Evolutionary conservation across 306 rosid species (phyloP).

Genomic region (Pyrus bretschneideri): DNA sequence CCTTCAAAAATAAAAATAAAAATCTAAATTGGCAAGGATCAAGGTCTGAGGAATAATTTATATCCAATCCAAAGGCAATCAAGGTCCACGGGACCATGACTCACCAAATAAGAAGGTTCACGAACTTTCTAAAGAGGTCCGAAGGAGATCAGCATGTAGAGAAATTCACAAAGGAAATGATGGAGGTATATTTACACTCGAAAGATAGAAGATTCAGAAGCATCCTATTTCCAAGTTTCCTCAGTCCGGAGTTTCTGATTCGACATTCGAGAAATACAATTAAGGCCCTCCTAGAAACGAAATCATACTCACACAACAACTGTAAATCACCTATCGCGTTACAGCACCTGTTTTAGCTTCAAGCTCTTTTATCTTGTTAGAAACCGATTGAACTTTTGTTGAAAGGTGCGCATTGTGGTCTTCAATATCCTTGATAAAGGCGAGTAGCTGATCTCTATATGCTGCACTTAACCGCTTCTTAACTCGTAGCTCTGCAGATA

Average conservation of each 20-base stretch:
- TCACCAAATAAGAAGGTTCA: no score
- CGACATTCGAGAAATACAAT: not conserved
- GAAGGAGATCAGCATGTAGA: no score
- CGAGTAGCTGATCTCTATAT: conserved; percentile 56
- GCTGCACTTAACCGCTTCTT: conserved; percentile 60
- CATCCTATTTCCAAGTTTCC: not conserved
- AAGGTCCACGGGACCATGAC: no score
- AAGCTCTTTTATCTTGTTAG: conserved; percentile 49
- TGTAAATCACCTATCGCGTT: conserved; percentile 31
- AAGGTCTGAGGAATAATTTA: no score
- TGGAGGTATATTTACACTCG: not conserved
- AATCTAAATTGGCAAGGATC: no score
- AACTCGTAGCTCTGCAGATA: conserved; percentile 59
- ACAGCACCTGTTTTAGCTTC: conserved; percentile 45
- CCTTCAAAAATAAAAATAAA: no score
- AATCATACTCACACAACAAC: conserved; percentile 27
- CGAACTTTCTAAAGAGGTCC: no score
- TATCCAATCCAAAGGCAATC: no score
- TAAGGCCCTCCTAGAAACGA: not conserved
- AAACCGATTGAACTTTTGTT: conserved; percentile 35
- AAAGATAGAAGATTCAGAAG: not conserved
- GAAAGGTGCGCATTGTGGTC: conserved; percentile 55
- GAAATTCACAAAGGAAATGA: no score
- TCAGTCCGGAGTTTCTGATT: not conserved
- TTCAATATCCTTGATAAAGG: conserved; percentile 60